phyloP scores from a whole-genome alignment of 371 early-diverging fungal species.

The Syncephalastrum racemosum region DNA sequence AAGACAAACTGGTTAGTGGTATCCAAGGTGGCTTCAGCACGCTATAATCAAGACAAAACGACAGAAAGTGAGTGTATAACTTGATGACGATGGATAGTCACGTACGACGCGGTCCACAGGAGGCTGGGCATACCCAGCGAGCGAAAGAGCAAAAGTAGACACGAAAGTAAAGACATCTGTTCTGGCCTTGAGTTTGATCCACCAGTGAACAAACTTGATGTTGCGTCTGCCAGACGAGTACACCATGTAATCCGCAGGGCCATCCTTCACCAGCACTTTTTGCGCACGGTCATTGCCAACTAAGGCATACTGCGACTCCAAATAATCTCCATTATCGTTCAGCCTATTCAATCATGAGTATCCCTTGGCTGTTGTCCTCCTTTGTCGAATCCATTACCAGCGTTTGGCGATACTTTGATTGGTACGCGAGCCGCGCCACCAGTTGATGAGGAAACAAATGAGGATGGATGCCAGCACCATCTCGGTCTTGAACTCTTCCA shows the following conservation, averaged over 20 bases:
- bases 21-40: slow-evolving; percentile 37
- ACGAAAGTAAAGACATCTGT: slow-evolving; percentile 37
- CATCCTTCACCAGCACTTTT: slow-evolving; percentile 62
- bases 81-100: not conserved
- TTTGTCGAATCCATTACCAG: slow-evolving; percentile 28
- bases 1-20: slow-evolving; percentile 60
- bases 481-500: slow-evolving; percentile 36
- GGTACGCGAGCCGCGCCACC: slow-evolving; percentile 31
- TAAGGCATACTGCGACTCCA: slow-evolving; percentile 59
- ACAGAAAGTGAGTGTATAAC: not conserved
- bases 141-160: slow-evolving; percentile 22
- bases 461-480: slow-evolving; percentile 20
- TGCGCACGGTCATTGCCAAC: slow-evolving; percentile 58
- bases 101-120: slow-evolving; percentile 38
- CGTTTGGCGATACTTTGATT: slow-evolving; percentile 34
- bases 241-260: slow-evolving; percentile 68
- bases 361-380: too few species aligned
- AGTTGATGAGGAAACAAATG: slow-evolving; percentile 22
- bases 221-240: slow-evolving; percentile 73
- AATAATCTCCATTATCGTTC: slow-evolving; percentile 23
- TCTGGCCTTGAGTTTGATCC: slow-evolving; percentile 55
- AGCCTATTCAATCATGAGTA: not conserved
- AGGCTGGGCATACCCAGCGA: slow-evolving; percentile 23
- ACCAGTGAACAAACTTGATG: slow-evolving; percentile 71
- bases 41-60: slow-evolving; percentile 7